These are phyloP conservation scores for Straminergon stramineum DNA, from an alignment of 225 moss, liverwort and hornwort genomes.

Conservation along the genomic window DNA sequence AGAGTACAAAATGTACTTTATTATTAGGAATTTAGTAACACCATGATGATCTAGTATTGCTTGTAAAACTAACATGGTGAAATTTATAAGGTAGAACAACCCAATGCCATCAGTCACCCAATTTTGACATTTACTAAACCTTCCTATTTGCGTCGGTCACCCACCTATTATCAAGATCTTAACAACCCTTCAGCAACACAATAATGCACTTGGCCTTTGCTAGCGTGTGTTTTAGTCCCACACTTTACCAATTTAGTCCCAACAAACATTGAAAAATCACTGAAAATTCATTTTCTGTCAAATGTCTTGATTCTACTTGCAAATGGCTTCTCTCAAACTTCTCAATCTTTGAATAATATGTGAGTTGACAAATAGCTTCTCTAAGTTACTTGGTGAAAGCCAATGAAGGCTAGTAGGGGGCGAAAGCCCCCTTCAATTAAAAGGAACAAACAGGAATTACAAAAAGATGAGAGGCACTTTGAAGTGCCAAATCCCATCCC, in stretches of 20 bases:
- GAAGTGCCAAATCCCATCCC: no score
- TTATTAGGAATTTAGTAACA: not conserved
- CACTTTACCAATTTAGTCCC: not conserved
- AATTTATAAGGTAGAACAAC: not conserved
- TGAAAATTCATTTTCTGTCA: not conserved
- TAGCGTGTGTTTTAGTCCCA: no score
- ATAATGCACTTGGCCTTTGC: not conserved
- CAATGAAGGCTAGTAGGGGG: no score
- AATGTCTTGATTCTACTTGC: not conserved
- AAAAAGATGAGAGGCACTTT: no score
- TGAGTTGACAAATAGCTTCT: not conserved
- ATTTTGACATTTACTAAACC: accelerated
- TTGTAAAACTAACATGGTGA: not conserved
- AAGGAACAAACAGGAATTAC: no score
- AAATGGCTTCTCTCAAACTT: not conserved
- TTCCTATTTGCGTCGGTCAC: not conserved
- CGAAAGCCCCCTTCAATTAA: no score
- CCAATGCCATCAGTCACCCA: not conserved
- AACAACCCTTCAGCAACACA: not conserved
- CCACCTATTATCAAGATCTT: not conserved
- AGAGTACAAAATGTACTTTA: not conserved
- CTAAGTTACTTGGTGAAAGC: no score
- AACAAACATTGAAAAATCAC: not conserved
- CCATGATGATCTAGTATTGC: not conserved
- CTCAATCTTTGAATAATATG: not conserved